Base-by-base conservation (phyloP, 352 stramenopile genomes). In the Aphanomyces astaci region DNA sequence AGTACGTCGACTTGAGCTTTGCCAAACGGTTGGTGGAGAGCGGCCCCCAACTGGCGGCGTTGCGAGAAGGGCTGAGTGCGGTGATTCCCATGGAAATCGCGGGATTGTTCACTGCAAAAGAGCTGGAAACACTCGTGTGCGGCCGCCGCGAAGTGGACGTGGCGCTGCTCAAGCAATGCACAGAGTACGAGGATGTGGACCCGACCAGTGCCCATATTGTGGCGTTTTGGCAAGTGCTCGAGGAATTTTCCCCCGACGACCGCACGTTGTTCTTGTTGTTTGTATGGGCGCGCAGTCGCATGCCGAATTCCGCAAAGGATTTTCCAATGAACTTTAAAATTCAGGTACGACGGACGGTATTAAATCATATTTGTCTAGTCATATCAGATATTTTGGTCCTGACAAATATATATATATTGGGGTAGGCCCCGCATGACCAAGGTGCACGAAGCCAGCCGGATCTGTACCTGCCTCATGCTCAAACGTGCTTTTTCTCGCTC, bases 51-150 rank as follows among this genome's bases (percentile, higher is more conserved):
- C 75, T 95, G 2, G 77, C 79, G 19, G 82, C 87, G 7, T 62
- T 95, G 19, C 81, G 84, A 52, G 84, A 93, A 25, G 87, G 97
- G 0, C 74, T 99, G 49, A 93, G 84, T 43, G 88, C 89, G 57
- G 96, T 99, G 19, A 74, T 99, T 24, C 97, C 97, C 2, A 89
- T 98, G 75, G 97, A 99, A 72, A 72, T 99, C 11, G 86, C 98
- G 25, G 80, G 91, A 11, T 71, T 99, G 32, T 99, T 99, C 70
- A 97, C 92, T n/a, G 84, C 92, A 25, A 84, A 90, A 19, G 96
- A 99, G 73, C 78, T 99, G 7, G 94, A 98, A 75, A 89, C 96
- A 54, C 72, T 99, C 17, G 89, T 99, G 51, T 99, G 96, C 72
- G 97, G 97, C 31, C 96, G 91, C 49, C 85, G 90, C 36, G 93